A percentile compares a stretch with the other conserved stretches of the same genome.
Conservation (phyloP, 2,329 filamentous ascomycete genomes). For the Aspergillus intermedius region DNA sequence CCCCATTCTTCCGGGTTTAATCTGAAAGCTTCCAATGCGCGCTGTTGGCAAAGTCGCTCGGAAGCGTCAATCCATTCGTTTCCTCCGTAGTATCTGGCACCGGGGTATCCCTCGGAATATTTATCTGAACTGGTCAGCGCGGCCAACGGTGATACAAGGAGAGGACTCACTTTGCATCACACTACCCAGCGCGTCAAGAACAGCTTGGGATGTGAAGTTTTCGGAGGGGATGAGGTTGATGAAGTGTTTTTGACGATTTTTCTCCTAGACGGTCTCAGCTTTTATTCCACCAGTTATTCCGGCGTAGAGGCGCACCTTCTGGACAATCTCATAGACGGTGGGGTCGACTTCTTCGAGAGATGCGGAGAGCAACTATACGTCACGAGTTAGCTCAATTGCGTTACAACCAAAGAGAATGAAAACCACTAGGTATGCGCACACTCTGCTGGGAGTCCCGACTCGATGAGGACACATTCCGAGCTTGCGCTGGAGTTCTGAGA, state of each 20-base stretch:
- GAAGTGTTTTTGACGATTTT: conserved; percentile 92
- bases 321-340: conserved; percentile 77
- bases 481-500: conserved; percentile 21
- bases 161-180: conserved; percentile 79
- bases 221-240: conserved; percentile 96
- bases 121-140: conserved; percentile 60
- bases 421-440: conserved; percentile 17
- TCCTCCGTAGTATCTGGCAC: conserved; percentile 91
- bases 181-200: conserved; percentile 84
- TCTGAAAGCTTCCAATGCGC: conserved; percentile 80
- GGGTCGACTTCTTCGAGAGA: conserved; percentile 80
- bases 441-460: conserved; percentile 38
- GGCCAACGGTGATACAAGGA: conserved; percentile 1
- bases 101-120: conserved; percentile 97
- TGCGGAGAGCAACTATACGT: conserved; percentile 64
- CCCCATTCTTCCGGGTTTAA: conserved; percentile 85
- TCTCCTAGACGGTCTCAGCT: conserved; percentile 58
- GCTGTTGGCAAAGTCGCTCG: conserved; percentile 81
- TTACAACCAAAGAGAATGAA: too few species aligned
- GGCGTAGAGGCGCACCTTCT: conserved; percentile 58
- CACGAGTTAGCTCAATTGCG: conserved; percentile 3
- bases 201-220: conserved; percentile 90
- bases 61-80: conserved; percentile 94
- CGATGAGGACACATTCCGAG: conserved; percentile 33
- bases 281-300: not conserved